Evolutionary conservation across 2,329 filamentous ascomycete genomes (phyloP), one percentile per base, ranked within the genome.

Genomic region (Beauveria sp.): DNA sequence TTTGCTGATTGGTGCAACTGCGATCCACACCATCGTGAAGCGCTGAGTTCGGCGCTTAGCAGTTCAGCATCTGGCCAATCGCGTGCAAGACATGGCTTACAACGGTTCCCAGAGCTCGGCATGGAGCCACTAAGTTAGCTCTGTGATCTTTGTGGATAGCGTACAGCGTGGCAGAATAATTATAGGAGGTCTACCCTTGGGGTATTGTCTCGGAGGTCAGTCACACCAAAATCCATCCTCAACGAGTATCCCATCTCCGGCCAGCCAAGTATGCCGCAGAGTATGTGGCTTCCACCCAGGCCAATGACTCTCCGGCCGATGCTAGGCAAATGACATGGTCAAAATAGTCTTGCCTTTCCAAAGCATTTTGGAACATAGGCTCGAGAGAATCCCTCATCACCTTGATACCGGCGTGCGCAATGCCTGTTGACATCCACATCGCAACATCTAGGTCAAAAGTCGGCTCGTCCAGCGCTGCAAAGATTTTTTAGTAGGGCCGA

Each of bases 371-470:
- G 30, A 80, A 66, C 46, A 73, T 76, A 10, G 61, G 61, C n/a
- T 68, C 67, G 51, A 81, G 68, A 59, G 65, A 73, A 20, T 44
- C 62, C 63, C 69, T 69, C 14, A 79, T 78, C 59, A 73, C 71
- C 2, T 70, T 73, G 6, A 74, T 41, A 65, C 75, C 69, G 57
- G 64, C 53, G 70, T 84, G 76, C 14, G 69, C 53, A 18, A 63
- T 53, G 61, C 74, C 76, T 62, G 46, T 44, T 3, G 58, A 44
- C 59, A 82, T 83, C 73, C 78, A 83, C 58, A 69, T 68, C 83
- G 87, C 87, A 48, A 84, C 80, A 64, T 82, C 80, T 5, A 77
- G 75, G 66, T 84, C 74, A 18, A 73, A 77, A 40, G 83, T 79
- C 57, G 87, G 73, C 20, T 71, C 70, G 61, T 81, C 70, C 3